Evolutionary conservation across 202 grass and related monocot genomes (phyloP).

Genomic region (Bolboschoenoplectus hybrid): DNA sequence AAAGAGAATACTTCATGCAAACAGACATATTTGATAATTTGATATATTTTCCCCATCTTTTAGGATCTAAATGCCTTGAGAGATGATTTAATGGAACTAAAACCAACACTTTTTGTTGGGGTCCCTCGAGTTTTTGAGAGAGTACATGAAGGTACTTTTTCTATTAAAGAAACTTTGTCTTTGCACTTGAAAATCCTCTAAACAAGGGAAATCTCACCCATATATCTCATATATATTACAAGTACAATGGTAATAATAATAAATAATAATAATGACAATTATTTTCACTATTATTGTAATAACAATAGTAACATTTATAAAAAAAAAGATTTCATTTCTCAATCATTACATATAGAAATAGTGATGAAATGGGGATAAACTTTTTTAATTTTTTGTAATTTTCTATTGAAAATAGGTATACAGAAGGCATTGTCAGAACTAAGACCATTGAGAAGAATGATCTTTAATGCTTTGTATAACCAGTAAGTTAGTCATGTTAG

Average conservation of each 20-base stretch:
- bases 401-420: constrained; percentile 55
- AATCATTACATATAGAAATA: neutral
- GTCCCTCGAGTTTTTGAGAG: constrained; percentile 95
- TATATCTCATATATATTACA: neutral
- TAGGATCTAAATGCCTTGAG: constrained; percentile 30
- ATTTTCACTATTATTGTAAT: neutral
- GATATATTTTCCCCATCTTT: neutral
- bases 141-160: constrained; percentile 75
- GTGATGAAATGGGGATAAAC: neutral
- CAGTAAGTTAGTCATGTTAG: constrained; percentile 56
- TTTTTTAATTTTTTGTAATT: neutral
- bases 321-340: neutral
- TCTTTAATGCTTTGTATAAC: constrained; percentile 94
- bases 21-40: neutral
- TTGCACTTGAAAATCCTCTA: neutral
- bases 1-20: neutral
- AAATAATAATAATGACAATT: neutral
- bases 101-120: constrained; percentile 84
- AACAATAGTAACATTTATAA: neutral
- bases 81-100: constrained; percentile 29
- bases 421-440: constrained; percentile 82
- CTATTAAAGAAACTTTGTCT: neutral
- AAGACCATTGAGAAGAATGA: constrained; percentile 80
- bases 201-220: neutral
- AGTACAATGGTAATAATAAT: neutral